Evolutionary conservation across 2,329 filamentous ascomycete species (phyloP).

Genomic region (Cercospora sesami): DNA sequence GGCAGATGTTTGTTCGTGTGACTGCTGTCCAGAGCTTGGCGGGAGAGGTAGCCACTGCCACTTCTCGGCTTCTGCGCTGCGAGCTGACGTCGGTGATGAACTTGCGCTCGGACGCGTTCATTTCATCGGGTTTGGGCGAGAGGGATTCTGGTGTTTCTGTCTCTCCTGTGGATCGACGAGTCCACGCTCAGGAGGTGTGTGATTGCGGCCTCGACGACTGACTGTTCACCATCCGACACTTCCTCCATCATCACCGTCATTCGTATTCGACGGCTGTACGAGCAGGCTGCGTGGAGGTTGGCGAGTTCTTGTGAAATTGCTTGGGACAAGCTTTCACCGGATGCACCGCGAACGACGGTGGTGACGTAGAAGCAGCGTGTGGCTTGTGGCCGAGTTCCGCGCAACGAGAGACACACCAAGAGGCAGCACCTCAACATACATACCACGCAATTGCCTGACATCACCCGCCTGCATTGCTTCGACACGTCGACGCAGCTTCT

Average conservation of each 20-base stretch:
- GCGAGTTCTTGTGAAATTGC: neutral
- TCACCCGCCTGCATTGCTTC: neutral
- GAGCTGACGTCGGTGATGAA: neutral
- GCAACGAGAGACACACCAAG: neutral
- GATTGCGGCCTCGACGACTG: neutral
- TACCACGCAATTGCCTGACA: neutral
- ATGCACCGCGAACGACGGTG: neutral
- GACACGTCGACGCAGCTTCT: neutral
- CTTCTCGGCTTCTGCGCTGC: neutral
- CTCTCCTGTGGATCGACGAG: neutral
- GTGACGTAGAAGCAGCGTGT: neutral
- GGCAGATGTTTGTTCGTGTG: neutral
- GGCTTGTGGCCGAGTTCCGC: neutral
- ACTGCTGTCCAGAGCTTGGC: neutral
- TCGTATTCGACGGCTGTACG: neutral
- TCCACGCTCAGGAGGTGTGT: neutral
- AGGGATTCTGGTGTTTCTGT: neutral
- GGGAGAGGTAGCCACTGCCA: neutral
- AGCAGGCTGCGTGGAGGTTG: neutral
- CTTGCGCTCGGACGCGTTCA: neutral
- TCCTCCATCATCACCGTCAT: neutral
- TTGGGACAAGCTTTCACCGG: neutral
- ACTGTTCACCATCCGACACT: neutral
- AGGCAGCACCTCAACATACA: neutral
- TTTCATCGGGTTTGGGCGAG: neutral